These are phyloP conservation scores for Xylaria longipes DNA, from an alignment of 495 filamentous ascomycete genomes.

Conservation along the genomic window DNA sequence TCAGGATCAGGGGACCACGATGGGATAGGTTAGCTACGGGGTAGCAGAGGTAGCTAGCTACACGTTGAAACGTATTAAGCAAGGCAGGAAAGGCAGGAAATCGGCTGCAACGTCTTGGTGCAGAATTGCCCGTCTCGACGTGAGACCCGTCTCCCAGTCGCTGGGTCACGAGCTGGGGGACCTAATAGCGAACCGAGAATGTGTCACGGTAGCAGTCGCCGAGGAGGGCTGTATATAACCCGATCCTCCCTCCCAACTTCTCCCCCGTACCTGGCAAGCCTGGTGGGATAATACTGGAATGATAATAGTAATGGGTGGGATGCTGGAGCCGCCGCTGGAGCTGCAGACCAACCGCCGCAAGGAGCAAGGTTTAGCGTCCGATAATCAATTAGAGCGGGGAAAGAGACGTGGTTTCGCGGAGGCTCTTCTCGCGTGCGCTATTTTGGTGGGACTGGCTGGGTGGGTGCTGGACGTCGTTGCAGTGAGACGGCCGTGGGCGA, in stretches of 20 bases:
- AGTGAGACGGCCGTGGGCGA: constrained; percentile 5
- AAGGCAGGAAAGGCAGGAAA: constrained; percentile 25
- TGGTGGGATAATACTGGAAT: not conserved
- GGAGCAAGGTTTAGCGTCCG: constrained; percentile 16
- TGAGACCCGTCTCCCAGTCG: constrained; percentile 25
- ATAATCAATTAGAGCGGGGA: constrained; percentile 29
- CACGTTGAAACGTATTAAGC: constrained; percentile 8
- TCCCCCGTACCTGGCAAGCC: constrained; percentile 21
- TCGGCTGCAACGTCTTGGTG: constrained; percentile 29
- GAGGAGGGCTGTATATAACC: constrained; percentile 15
- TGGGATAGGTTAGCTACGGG: constrained; percentile 18
- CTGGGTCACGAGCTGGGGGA: constrained; percentile 21
- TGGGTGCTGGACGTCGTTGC: constrained; percentile 9
- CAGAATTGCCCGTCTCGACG: not conserved
- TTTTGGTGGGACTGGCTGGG: constrained; percentile 27
- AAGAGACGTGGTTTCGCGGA: constrained; percentile 20
- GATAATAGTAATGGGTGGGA: not conserved
- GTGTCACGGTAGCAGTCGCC: constrained; percentile 18
- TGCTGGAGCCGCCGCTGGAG: constrained; percentile 25
- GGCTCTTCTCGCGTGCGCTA: constrained; percentile 30
- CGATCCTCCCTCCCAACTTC: not conserved
- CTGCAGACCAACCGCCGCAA: constrained; percentile 20
- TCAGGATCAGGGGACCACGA: constrained; percentile 26
- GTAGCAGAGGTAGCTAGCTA: constrained; percentile 6
- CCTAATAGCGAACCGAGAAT: not conserved